phyloP scores from a whole-genome alignment of 1,139 yeast species.

The Wickerhamomyces sp. region DNA sequence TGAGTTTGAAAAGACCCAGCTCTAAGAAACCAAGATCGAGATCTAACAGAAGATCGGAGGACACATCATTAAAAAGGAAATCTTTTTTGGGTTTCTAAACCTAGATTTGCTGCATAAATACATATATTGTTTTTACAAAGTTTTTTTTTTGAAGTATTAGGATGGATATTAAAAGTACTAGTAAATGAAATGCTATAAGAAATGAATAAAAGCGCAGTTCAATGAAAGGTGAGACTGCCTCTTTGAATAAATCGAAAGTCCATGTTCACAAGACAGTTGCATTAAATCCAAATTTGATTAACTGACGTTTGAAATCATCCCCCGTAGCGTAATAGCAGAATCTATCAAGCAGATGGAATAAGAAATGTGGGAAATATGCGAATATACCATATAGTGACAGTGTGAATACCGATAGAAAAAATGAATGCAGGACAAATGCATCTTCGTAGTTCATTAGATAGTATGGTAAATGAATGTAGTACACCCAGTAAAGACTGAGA shows the following conservation, averaged over 20 bases:
- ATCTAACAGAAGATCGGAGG: conserved; percentile 5
- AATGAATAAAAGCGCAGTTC: neutral
- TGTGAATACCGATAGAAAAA: conserved; percentile 29
- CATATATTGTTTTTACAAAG: neutral
- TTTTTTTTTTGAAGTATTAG: neutral
- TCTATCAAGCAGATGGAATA: conserved; percentile 21
- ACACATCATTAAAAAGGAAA: conserved; percentile 7
- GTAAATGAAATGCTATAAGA: neutral
- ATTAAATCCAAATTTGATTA: conserved; percentile 13
- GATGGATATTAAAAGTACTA: neutral
- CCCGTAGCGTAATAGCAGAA: conserved; percentile 27
- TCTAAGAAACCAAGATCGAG: conserved; percentile 8
- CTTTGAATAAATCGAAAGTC: neutral
- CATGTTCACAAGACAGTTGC: neutral
- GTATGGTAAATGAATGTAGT: conserved; percentile 37
- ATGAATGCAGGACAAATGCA: conserved; percentile 32
- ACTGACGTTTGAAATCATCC: conserved; percentile 21
- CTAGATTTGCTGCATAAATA: neutral
- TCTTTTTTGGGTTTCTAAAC: conserved; percentile 19
- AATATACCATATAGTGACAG: conserved; percentile 24
- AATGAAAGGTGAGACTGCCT: too few relatives aligned
- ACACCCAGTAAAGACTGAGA: conserved; percentile 33
- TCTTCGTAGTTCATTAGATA: conserved; percentile 36
- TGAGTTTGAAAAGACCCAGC: conserved; percentile 13
- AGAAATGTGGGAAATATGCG: conserved; percentile 23